phyloP scores from a whole-genome alignment of 768 basidiomycete genomes.

The Boletus speciosus region DNA sequence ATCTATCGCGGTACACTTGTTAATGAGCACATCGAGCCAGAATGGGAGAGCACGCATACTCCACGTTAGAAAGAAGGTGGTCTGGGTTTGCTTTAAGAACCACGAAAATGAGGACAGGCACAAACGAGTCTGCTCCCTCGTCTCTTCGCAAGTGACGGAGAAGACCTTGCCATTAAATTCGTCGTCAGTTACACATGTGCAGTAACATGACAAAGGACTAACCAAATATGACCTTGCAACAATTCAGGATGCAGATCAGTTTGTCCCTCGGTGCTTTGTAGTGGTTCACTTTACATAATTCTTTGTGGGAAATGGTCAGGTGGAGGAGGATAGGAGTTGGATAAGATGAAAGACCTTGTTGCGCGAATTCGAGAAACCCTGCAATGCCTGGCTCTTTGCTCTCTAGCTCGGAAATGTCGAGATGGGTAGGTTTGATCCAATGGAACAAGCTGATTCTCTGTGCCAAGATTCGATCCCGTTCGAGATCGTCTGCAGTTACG shows the following conservation, averaged over 20 bases:
- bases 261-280: conserved; percentile 99
- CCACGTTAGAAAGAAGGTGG: conserved; percentile 91
- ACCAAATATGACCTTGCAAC: conserved; percentile 99
- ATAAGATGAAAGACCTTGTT: conserved; percentile 60
- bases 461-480: conserved; percentile 84
- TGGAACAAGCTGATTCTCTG: conserved; percentile 89
- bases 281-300: conserved; percentile 94
- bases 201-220: conserved; percentile 28
- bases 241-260: conserved; percentile 94
- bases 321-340: neutral
- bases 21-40: neutral
- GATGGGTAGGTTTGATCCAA: conserved; percentile 86
- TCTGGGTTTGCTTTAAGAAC: conserved; percentile 93
- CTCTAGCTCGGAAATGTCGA: conserved; percentile 82
- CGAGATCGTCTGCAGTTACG: conserved; percentile 93
- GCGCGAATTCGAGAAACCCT: conserved; percentile 86
- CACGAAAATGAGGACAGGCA: conserved; percentile 91
- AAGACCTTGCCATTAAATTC: conserved; percentile 51
- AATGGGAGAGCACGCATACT: conserved; percentile 48
- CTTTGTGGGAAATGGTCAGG: conserved; percentile 37
- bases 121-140: conserved; percentile 89
- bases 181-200: neutral
- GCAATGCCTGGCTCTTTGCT: conserved; percentile 44
- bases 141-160: conserved; percentile 84
- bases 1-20: conserved; percentile 44